Conservation (phyloP, 1,139 yeast species). For the Zygoascus meyerae region DNA sequence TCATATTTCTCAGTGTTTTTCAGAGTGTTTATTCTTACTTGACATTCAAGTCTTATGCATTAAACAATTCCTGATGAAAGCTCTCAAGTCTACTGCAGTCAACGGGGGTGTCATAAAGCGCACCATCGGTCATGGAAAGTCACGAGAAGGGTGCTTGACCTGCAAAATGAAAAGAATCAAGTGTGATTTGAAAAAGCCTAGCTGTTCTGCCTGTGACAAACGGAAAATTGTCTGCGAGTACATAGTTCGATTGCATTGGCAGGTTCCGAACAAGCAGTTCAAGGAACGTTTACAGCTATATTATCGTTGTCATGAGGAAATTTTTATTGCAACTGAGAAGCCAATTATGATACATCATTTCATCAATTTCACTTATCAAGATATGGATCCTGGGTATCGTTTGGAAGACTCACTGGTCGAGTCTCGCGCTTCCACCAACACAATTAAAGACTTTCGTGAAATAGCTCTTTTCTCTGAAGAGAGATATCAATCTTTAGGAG, state of each 20-base stretch:
- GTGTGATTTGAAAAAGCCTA: not conserved
- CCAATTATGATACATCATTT: not conserved
- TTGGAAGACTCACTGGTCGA: too few species aligned
- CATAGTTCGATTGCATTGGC: not conserved
- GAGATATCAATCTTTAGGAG: not conserved
- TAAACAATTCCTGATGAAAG: too few species aligned
- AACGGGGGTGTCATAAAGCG: too few species aligned
- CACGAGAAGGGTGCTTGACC: constrained; percentile 2
- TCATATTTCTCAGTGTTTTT: too few species aligned
- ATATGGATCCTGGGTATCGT: not conserved
- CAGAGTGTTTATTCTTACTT: too few species aligned
- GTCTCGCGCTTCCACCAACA: too few species aligned
- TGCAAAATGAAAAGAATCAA: constrained; percentile 1
- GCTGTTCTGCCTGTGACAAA: not conserved
- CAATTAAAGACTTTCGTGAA: too few species aligned
- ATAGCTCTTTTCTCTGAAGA: not conserved
- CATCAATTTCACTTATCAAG: not conserved
- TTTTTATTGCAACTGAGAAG: not conserved
- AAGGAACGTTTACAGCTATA: not conserved
- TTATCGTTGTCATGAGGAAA: not conserved
- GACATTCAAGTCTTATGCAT: too few species aligned
- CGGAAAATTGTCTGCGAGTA: not conserved
- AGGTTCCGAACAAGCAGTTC: not conserved
- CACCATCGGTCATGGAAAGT: not conserved
- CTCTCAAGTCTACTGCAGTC: too few species aligned